A percentile compares a stretch with the other conserved stretches of the same genome.
Conservation (phyloP, 129 eudicot species). For the Chrysanthemum lavandulifolium region DNA sequence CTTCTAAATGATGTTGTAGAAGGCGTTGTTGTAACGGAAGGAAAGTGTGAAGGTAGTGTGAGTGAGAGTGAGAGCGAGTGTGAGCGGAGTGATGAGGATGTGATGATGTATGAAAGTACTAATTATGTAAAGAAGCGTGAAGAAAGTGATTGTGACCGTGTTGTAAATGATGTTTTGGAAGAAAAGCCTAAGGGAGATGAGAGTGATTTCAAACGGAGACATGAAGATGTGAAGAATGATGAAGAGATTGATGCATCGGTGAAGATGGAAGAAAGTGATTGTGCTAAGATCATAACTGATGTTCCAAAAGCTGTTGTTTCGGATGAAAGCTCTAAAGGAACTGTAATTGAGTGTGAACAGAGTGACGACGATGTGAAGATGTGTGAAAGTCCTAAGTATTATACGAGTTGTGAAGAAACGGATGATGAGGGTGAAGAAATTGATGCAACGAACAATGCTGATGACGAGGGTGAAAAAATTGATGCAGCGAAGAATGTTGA, state of each 20-base stretch:
- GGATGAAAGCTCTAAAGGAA: constrained; percentile 23
- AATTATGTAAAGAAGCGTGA: too few relatives aligned
- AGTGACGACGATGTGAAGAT: neutral
- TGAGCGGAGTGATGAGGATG: too few relatives aligned
- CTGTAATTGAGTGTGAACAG: neutral
- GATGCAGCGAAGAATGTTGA: neutral
- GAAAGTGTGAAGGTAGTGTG: too few relatives aligned
- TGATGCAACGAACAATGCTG: neutral
- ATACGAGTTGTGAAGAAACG: neutral
- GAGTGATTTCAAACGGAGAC: too few relatives aligned
- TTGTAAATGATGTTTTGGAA: neutral
- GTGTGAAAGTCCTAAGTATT: neutral
- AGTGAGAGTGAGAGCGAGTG: too few relatives aligned
- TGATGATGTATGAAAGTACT: constrained; percentile 5
- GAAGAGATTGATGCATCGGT: neutral
- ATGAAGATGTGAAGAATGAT: too few relatives aligned
- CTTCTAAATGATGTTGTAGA: too few relatives aligned
- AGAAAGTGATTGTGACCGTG: neutral
- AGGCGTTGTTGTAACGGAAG: too few relatives aligned
- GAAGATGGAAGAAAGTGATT: neutral
- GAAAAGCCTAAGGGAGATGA: neutral
- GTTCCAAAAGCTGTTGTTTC: neutral
- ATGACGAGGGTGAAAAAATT: neutral
- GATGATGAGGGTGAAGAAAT: neutral
- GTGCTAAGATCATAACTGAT: neutral